Percentiles rank a stretch among this genome's conserved stretches.
Conservation (phyloP, 257 asterid species). For the Solanum etuberosum region DNA sequence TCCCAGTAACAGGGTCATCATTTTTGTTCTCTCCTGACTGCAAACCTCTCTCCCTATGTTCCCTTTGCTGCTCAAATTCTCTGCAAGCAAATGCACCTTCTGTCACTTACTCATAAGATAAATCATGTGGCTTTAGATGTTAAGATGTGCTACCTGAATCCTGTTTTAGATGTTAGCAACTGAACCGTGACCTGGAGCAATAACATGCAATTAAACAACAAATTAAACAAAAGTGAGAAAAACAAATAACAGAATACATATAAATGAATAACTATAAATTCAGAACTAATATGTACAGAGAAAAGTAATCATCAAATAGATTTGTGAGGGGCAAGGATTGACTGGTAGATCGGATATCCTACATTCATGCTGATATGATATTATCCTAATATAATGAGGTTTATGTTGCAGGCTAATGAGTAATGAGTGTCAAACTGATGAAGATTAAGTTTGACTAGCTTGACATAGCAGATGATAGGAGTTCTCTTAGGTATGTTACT, state of each 20-base stretch:
- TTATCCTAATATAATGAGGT: background rate
- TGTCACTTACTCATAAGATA: conserved; percentile 8
- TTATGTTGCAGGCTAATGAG: background rate
- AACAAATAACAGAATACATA: background rate
- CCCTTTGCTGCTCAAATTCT: conserved; percentile 99
- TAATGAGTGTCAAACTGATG: background rate
- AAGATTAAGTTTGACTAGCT: background rate
- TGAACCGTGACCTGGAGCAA: conserved; percentile 74
- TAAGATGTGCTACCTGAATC: conserved; percentile 66
- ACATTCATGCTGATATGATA: background rate
- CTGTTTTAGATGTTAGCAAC: conserved; percentile 94
- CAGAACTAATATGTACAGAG: background rate
- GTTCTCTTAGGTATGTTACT: background rate
- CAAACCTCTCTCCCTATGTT: conserved; percentile 73
- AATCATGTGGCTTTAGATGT: conserved; percentile 7
- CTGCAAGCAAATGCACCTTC: conserved; percentile 27
- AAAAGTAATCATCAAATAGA: background rate
- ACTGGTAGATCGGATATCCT: background rate
- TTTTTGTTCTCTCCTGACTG: conserved; percentile 45
- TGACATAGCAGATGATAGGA: background rate
- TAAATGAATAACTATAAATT: background rate
- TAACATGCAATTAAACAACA: conserved; percentile 13
- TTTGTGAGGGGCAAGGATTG: background rate
- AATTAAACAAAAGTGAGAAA: background rate
- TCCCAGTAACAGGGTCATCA: conserved; percentile 34